phyloP scores from a whole-genome alignment of 768 basidiomycete species.

The Pisolithus tinctorius region DNA sequence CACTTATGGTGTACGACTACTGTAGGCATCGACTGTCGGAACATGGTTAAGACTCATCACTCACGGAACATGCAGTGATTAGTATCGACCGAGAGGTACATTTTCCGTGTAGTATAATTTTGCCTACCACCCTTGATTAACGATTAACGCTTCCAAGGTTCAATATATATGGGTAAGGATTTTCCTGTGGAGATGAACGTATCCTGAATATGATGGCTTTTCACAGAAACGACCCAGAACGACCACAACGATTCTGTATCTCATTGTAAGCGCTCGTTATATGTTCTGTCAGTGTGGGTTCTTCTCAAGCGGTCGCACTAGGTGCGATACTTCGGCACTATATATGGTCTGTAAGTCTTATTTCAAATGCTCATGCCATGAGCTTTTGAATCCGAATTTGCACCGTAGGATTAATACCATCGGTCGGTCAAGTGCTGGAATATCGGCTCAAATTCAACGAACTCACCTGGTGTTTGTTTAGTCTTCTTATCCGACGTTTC shows the following conservation, averaged over 20 bases:
- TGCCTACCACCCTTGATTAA: not conserved
- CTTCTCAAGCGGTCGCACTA: not conserved
- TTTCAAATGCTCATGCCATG: not conserved
- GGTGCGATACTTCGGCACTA: constrained; percentile 2
- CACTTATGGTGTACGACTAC: constrained; percentile 2
- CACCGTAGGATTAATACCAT: not conserved
- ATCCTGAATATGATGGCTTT: not conserved
- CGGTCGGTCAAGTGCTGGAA: not conserved
- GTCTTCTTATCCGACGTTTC: not conserved
- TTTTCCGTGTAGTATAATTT: not conserved
- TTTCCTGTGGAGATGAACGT: not conserved
- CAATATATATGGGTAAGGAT: constrained; percentile 2
- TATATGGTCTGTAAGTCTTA: constrained; percentile 1
- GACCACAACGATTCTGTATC: not conserved
- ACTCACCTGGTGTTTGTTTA: not conserved
- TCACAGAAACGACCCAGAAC: constrained; percentile 1
- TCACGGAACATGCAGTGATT: not conserved
- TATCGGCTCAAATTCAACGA: not conserved
- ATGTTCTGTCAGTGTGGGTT: no score
- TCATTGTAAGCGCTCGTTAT: not conserved
- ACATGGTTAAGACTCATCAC: not conserved
- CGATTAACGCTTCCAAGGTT: not conserved
- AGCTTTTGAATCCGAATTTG: not conserved
- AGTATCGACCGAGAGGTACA: constrained; percentile 4
- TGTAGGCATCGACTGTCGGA: not conserved